phyloP scores from a whole-genome alignment of 2,329 filamentous ascomycete genomes.

The Talaromyces sp. region DNA sequence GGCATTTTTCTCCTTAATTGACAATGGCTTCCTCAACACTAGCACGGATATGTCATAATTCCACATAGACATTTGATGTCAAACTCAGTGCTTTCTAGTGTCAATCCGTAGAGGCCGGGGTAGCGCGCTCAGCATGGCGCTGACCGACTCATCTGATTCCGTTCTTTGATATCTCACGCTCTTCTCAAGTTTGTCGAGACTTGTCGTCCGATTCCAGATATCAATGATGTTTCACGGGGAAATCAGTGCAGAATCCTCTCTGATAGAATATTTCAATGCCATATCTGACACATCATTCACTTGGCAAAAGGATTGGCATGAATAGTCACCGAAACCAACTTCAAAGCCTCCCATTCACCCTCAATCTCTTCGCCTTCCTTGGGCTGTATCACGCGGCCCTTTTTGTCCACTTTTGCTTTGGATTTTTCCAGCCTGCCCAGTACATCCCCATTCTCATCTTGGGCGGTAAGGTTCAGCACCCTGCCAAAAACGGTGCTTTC shows the following conservation, averaged over 20 bases:
- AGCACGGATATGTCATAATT: background rate
- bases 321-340: constrained; percentile 53
- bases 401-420: constrained; percentile 59
- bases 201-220: background rate
- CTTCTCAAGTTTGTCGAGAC: background rate
- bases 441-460: constrained; percentile 42
- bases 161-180: background rate
- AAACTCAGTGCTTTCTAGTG: background rate
- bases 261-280: background rate
- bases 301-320: constrained; percentile 63
- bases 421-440: constrained; percentile 52
- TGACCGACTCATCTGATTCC: background rate
- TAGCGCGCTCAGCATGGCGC: background rate
- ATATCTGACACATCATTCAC: constrained; percentile 26
- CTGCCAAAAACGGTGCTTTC: constrained; percentile 64
- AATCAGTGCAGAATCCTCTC: background rate
- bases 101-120: background rate
- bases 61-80: background rate
- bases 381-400: constrained; percentile 50
- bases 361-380: constrained; percentile 31
- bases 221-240: background rate
- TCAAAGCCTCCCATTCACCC: constrained; percentile 44
- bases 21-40: background rate
- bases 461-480: constrained; percentile 43
- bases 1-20: background rate